Percentiles rank a stretch among this genome's conserved stretches.
phyloP scores from a whole-genome alignment of 805 yeast species.

The Debaryomyces prosopidis region DNA sequence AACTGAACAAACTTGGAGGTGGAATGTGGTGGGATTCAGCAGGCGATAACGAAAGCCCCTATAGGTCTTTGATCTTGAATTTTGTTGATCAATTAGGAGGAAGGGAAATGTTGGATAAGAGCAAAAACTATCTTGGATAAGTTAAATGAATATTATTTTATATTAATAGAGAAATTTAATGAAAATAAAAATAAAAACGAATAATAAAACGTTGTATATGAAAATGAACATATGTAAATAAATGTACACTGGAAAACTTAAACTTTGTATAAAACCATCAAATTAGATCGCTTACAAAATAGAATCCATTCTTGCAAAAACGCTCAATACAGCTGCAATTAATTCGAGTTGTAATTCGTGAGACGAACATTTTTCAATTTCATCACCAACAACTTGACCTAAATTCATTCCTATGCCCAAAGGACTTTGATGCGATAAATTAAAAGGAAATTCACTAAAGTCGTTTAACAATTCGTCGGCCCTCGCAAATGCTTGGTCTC shows the following conservation, averaged over 20 bases:
- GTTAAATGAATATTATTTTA: not conserved
- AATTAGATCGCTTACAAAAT: conserved; percentile 48
- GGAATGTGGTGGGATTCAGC: conserved; percentile 96
- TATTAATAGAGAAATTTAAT: not conserved
- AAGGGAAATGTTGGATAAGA: conserved; percentile 13
- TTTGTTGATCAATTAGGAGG: conserved; percentile 45
- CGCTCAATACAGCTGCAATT: conserved; percentile 87
- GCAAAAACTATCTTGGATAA: conserved; percentile 9
- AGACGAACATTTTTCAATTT: conserved; percentile 49
- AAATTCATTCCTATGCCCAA: conserved; percentile 74
- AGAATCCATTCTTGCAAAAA: conserved; percentile 90
- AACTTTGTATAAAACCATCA: not conserved
- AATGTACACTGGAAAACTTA: not conserved
- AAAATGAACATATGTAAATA: not conserved
- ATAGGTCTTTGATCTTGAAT: conserved; percentile 42
- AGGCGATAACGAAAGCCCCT: conserved; percentile 54
- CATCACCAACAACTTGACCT: conserved; percentile 52
- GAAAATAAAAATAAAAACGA: conserved; percentile 1
- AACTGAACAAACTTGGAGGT: conserved; percentile 59
- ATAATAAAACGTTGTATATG: conserved; percentile 1
- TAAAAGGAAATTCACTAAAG: conserved; percentile 84
- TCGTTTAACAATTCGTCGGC: conserved; percentile 90
- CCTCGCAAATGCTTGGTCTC: conserved; percentile 85
- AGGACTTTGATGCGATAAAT: conserved; percentile 52
- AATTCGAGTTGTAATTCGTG: conserved; percentile 78